These are phyloP conservation scores for Kernera saxatilis DNA, from an alignment of 345 rosid genomes.

Conservation along the genomic window DNA sequence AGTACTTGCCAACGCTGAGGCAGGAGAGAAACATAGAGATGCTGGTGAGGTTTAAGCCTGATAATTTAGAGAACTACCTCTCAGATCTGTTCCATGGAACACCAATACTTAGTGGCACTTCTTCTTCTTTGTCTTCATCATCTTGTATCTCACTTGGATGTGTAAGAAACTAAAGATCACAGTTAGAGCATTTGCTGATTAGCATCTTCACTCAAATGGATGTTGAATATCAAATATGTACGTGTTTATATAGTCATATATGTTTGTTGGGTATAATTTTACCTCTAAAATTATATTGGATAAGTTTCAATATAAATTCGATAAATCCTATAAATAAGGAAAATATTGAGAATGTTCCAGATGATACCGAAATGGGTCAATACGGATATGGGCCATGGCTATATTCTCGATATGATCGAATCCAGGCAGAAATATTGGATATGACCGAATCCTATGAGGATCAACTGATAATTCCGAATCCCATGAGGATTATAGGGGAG, in stretches of 20 bases:
- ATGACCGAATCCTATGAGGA: too few relatives aligned
- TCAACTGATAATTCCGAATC: too few relatives aligned
- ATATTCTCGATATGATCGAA: too few relatives aligned
- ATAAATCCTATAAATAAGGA: too few relatives aligned
- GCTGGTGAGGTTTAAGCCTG: slow-evolving; percentile 42
- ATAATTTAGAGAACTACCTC: slow-evolving; percentile 52
- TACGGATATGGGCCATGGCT: too few relatives aligned
- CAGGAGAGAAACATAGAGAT: slow-evolving; percentile 36
- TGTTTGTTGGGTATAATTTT: background rate
- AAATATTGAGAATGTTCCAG: too few relatives aligned
- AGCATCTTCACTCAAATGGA: background rate
- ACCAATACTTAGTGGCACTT: slow-evolving; percentile 20
- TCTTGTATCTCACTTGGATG: slow-evolving; percentile 31
- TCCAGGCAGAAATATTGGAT: too few relatives aligned
- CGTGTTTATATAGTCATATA: background rate
- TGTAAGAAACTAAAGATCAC: background rate
- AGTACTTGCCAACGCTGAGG: slow-evolving; percentile 16
- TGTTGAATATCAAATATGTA: background rate
- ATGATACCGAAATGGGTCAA: too few relatives aligned
- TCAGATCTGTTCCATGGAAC: slow-evolving; percentile 60
- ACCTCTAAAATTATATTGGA: too few relatives aligned
- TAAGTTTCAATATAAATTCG: too few relatives aligned
- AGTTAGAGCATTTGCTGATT: background rate
- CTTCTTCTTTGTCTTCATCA: slow-evolving; percentile 25
- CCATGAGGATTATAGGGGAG: too few relatives aligned